Conservation (phyloP, 345 rosid genomes). For the Populus tremula region DNA sequence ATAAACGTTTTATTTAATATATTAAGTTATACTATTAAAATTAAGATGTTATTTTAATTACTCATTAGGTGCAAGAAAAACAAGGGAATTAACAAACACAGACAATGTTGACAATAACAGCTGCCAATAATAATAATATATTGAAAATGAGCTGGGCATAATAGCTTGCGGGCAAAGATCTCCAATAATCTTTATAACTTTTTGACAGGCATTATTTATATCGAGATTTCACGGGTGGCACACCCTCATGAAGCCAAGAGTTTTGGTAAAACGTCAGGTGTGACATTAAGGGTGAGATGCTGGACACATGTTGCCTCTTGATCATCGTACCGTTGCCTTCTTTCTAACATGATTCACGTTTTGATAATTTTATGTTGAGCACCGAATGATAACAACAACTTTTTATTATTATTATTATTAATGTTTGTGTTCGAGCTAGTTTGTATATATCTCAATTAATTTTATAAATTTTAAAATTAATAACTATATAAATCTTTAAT, state of each 20-base stretch:
- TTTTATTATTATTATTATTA: no score
- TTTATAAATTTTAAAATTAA: no score
- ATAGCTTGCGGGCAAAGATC: slow-evolving; percentile 32
- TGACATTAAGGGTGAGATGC: not conserved
- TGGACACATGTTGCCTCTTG: slow-evolving; percentile 31
- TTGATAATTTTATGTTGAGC: no score
- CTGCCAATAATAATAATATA: not conserved
- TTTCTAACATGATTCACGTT: slow-evolving; percentile 20
- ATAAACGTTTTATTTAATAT: no score
- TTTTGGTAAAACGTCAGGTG: slow-evolving; percentile 35
- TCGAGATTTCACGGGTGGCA: not conserved
- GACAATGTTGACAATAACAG: slow-evolving; percentile 1
- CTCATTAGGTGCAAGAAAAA: not conserved
- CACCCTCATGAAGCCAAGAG: slow-evolving; percentile 26
- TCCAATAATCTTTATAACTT: not conserved
- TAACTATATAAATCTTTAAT: no score
- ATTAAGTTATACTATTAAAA: no score
- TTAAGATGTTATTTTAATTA: no score
- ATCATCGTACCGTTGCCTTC: slow-evolving; percentile 19
- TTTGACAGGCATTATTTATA: not conserved
- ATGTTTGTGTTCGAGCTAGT: no score
- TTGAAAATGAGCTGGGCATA: not conserved
- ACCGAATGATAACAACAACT: no score
- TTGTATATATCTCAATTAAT: no score
- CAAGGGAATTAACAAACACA: not conserved